phyloP scores from a whole-genome alignment of 257 asterid genomes.

The Lavandula angustifolia region DNA sequence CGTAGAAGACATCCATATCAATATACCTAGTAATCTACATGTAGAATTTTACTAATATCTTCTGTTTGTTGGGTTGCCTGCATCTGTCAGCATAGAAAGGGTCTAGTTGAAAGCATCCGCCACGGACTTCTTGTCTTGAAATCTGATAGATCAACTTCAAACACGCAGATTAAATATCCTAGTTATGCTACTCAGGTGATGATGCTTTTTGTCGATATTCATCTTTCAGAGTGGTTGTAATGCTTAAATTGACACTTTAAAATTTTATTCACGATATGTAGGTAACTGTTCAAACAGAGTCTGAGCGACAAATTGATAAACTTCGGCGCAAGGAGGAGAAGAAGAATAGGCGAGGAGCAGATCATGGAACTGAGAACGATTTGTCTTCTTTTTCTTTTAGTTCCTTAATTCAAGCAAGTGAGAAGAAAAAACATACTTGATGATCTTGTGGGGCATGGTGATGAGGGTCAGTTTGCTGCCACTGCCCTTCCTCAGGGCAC shows the following conservation, averaged over 20 bases:
- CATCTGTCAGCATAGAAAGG: conserved; percentile 80
- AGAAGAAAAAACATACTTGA: conserved; percentile 77
- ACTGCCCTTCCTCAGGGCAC: conserved; percentile 96
- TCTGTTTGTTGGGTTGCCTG: conserved; percentile 14
- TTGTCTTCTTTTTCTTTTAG: conserved; percentile 65
- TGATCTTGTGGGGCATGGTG: conserved; percentile 86
- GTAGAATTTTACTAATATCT: conserved; percentile 10
- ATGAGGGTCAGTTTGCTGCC: conserved; percentile 58
- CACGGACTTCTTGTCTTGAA: conserved; percentile 73
- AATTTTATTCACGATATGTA: conserved; percentile 31
- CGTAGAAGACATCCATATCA: conserved; percentile 29
- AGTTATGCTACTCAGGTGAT: conserved; percentile 97
- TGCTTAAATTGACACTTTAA: conserved; percentile 26
- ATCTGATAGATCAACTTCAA: conserved; percentile 74
- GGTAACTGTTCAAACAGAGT: conserved; percentile 97
- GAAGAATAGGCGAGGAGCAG: conserved; percentile 77
- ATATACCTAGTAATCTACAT: conserved; percentile 16
- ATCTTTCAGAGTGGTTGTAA: conserved; percentile 25
- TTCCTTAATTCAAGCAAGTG: conserved; percentile 91
- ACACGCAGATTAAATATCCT: conserved; percentile 66
- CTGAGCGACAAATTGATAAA: conserved; percentile 83
- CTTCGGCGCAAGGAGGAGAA: conserved; percentile 96
- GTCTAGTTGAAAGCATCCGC: conserved; percentile 75
- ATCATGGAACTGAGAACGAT: conserved; percentile 67
- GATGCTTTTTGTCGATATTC: conserved; percentile 2